Base-by-base conservation (phyloP, 2,329 filamentous ascomycete genomes). In the Phoma sp. region DNA sequence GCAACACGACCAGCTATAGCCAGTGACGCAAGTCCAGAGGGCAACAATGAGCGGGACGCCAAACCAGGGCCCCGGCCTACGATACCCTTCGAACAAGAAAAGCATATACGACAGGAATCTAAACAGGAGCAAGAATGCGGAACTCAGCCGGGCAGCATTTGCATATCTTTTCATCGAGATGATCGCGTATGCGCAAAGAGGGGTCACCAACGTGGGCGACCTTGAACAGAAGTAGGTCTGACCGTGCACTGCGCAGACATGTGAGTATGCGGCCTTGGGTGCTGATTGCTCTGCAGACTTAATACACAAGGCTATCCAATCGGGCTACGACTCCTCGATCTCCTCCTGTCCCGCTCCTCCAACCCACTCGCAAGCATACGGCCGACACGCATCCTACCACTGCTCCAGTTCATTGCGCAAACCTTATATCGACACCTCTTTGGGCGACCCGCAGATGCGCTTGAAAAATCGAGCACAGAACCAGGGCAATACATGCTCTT, bases 401-500 rank as follows among this genome's bases (percentile, higher is more conserved):
- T 99, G 24, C 87, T 99, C 38, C 93, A 97, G 77, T 92, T 98
- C 77, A 95, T 99, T 75, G 95, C 96, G 74, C 91, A 92, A 59
- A 89, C 89, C 50, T 83, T 97, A 50, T 99, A 93, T 90, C 87
- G 89, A 63, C 90, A 96, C 75, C 89, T 99, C 43, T 99, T 99
- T 76, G 87, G 86, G 33, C 89, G 93, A 1, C 88, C 93, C 51
- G 95, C 95, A 25, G 93, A 98, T 78, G 89, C 91, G 14, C 86
- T 99, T 54, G 95, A 99, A 79, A 93, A 95, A 78, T 91, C 87
- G 55, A 88, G 90, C 7, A 85, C 88, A 47, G 93, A 92, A 47
- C 88, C 91, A 7, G 91, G 95, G 66, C 93, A 98, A 80, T 99
- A 98, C 81, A 98, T 99, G 93, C 95, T 99, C 67, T 91, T 93